Evolutionary conservation across 2,329 filamentous ascomycete species (phyloP).

Genomic region (Botrytis fabae): DNA sequence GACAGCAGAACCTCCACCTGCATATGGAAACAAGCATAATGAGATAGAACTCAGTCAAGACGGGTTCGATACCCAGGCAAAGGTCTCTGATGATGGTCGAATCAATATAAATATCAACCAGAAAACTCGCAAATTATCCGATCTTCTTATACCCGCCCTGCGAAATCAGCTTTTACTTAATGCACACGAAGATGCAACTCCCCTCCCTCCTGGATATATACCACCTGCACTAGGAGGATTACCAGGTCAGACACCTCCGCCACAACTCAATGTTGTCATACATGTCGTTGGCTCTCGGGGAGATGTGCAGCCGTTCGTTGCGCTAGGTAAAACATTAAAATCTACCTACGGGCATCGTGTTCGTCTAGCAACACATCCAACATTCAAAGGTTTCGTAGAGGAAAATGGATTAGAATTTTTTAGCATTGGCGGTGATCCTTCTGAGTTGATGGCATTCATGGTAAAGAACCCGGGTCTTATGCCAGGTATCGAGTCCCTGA

Average conservation of each 20-base stretch:
- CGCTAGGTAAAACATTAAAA: constrained; percentile 64
- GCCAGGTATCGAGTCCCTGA: constrained; percentile 76
- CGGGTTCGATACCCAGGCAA: constrained; percentile 62
- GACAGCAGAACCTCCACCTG: constrained; percentile 46
- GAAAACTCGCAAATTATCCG: constrained; percentile 63
- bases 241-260: constrained; percentile 58
- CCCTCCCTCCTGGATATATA: constrained; percentile 68
- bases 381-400: constrained; percentile 67
- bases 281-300: constrained; percentile 74
- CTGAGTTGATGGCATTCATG: constrained; percentile 84
- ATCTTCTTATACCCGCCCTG: constrained; percentile 66
- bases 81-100: constrained; percentile 70
- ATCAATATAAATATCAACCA: constrained; percentile 80
- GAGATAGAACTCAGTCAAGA: constrained; percentile 61
- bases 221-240: constrained; percentile 69
- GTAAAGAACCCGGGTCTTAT: constrained; percentile 85
- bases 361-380: constrained; percentile 70
- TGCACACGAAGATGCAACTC: constrained; percentile 48
- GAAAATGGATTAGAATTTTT: constrained; percentile 75
- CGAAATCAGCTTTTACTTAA: constrained; percentile 49
- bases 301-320: constrained; percentile 75
- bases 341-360: constrained; percentile 69
- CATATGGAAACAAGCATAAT: constrained; percentile 59
- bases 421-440: constrained; percentile 72
- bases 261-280: constrained; percentile 68